Conservation (phyloP, 106 monocot species). For the Acanthochlamys bracteata region DNA sequence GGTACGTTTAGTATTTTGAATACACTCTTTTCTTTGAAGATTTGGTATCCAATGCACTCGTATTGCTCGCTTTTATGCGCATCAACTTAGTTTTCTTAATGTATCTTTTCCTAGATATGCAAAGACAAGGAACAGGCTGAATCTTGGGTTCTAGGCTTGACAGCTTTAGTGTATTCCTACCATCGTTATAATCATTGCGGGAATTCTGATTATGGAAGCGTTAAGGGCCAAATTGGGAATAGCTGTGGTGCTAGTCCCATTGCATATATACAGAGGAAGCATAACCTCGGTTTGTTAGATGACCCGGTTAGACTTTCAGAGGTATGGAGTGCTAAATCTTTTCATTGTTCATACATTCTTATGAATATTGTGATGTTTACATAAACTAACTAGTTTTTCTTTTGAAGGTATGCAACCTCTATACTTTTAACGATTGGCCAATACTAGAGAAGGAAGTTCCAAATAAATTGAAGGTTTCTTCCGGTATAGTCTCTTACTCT, state of each 20-base stretch:
- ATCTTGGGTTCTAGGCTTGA: slow-evolving; percentile 60
- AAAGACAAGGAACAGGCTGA: slow-evolving; percentile 78
- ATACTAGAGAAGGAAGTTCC: slow-evolving; percentile 24
- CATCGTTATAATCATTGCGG: slow-evolving; percentile 23
- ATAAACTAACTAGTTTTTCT: background rate
- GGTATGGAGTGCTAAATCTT: slow-evolving; percentile 5
- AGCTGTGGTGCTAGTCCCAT: slow-evolving; percentile 42
- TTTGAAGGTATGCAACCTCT: slow-evolving; percentile 33
- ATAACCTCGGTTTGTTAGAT: slow-evolving; percentile 19
- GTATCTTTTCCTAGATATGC: slow-evolving; percentile 47
- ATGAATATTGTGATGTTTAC: no score
- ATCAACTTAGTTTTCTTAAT: background rate
- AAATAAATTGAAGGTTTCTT: slow-evolving; percentile 24
- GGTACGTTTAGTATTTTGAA: slow-evolving; percentile 23
- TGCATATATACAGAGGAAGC: slow-evolving; percentile 28
- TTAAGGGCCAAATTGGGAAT: slow-evolving; percentile 20
- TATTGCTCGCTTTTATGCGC: background rate
- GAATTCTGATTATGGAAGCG: slow-evolving; percentile 12
- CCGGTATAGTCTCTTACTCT: slow-evolving; percentile 30
- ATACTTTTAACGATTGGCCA: slow-evolving; percentile 27
- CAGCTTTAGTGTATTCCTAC: slow-evolving; percentile 32
- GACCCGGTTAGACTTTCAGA: slow-evolving; percentile 23
- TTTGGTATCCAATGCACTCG: background rate
- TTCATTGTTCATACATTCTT: no score
- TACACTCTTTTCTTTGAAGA: no score